Base-by-base conservation (phyloP, 306 rosid species). In the Glycyrrhiza uralensis region DNA sequence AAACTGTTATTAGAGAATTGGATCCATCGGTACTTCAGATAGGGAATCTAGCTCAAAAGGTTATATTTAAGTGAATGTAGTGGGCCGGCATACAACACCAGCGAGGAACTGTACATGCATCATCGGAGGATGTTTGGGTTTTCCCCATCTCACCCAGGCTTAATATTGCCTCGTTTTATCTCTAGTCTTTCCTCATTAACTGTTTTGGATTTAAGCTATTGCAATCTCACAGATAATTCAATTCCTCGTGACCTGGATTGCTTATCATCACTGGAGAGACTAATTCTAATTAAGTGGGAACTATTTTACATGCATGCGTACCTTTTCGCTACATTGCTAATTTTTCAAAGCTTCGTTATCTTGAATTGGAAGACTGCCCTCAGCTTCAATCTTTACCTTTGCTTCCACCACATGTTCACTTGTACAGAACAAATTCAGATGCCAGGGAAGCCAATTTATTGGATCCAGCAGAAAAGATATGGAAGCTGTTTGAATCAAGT, bases 221-320 rank as follows among this genome's bases (percentile, higher is more conserved):
- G 79, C 49, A 28, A 57, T 57, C 58, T 79, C 42, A 7, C 6
- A 20, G 44, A 56, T 13, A 24, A 32, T 36, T 60, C 33, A 6
- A 15, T 72, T 52, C 71, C 66, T 0, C 1, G 15, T 13, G 59
- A 66, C 38, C 52, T 79, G 1, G 5, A 22, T n/a, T 11, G 32
- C 32, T 36, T 79, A 73, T 57, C 76, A 4, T 79, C 50, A 1
- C 14, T 79, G 50, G 39, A 58, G 24, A 55, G 12, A 3, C 19
- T 67, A 23, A 44, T 22, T 23, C 11, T 67, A n/a, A n/a, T n/a
- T n/a, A 29, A 66, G 75, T 29, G 46, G 50, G 32, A 76, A 76
- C 30, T 14, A 49, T 45, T 45, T 45, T 45, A 45, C 22, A 14
- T 19, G 45, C 36, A 14, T 19, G 45, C 36, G 57, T 51, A 39